phyloP scores from a whole-genome alignment of 2,329 filamentous ascomycete genomes.

The Clarireedia homoeocarpa region DNA sequence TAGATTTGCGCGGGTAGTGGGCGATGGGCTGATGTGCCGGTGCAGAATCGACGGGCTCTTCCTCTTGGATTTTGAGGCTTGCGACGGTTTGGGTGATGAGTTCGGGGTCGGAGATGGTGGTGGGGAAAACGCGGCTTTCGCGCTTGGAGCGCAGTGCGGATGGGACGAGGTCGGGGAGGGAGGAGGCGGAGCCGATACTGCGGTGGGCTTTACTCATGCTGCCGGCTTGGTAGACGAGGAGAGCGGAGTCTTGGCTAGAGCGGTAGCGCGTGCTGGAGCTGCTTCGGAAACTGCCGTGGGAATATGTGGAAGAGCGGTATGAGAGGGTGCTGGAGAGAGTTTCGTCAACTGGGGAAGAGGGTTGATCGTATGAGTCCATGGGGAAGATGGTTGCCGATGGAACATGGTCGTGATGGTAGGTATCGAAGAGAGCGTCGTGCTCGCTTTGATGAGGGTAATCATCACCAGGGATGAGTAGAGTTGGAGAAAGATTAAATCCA shows the following conservation, averaged over 20 bases:
- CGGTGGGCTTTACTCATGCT: constrained; percentile 19
- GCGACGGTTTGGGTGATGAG: constrained; percentile 9
- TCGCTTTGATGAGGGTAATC: constrained; percentile 45
- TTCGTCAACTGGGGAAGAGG: constrained; percentile 26
- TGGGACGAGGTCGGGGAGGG: constrained; percentile 28
- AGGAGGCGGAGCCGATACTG: constrained; percentile 24
- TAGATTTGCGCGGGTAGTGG: not conserved
- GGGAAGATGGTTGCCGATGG: constrained; percentile 20
- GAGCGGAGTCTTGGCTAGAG: constrained; percentile 25
- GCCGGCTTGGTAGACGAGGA: constrained; percentile 15
- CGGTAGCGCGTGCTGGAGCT: constrained; percentile 17
- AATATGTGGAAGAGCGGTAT: constrained; percentile 25
- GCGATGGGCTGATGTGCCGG: too few species aligned
- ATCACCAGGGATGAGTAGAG: constrained; percentile 53
- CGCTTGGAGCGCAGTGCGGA: constrained; percentile 16
- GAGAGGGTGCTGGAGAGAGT: constrained; percentile 25
- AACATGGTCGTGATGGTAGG: constrained; percentile 19
- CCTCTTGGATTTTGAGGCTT: constrained; percentile 4
- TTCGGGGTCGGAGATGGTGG: constrained; percentile 5
- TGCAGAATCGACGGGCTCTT: constrained; percentile 13
- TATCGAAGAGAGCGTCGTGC: constrained; percentile 25
- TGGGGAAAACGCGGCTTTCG: constrained; percentile 7
- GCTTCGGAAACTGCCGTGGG: constrained; percentile 24
- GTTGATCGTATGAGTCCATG: constrained; percentile 19
- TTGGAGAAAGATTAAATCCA: constrained; percentile 52